These are phyloP conservation scores for Cucurbita ficifolia DNA, from an alignment of 306 rosid species.

Conservation along the genomic window DNA sequence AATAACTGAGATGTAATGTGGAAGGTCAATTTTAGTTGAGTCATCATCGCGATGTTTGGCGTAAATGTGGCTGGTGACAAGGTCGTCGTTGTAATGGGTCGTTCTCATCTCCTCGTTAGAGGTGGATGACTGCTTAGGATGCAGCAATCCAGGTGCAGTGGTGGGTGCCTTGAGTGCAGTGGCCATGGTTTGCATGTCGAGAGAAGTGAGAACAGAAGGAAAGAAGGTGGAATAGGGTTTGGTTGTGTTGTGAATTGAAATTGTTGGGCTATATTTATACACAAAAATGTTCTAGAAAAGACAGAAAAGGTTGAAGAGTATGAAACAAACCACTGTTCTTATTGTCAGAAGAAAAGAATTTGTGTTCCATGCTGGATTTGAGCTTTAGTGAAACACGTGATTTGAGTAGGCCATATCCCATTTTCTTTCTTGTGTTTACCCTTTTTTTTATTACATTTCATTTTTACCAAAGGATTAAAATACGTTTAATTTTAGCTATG, in stretches of 20 bases:
- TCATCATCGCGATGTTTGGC: background rate
- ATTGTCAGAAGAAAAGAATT: slow-evolving; percentile 1
- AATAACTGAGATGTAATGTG: background rate
- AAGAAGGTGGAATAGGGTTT: background rate
- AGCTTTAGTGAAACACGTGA: background rate
- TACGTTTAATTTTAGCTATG: no score
- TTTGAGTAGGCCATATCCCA: background rate
- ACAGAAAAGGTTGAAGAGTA: background rate
- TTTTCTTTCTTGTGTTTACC: background rate
- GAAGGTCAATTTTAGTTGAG: background rate
- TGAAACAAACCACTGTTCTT: background rate
- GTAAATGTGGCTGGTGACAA: background rate
- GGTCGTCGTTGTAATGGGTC: background rate
- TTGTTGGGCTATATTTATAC: background rate
- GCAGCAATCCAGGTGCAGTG: background rate
- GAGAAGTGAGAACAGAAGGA: background rate
- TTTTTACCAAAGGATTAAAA: no score
- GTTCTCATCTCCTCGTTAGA: background rate
- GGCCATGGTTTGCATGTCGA: background rate
- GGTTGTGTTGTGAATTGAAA: background rate
- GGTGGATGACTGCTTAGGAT: background rate
- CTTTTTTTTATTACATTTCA: background rate
- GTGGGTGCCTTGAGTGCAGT: background rate
- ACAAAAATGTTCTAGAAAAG: background rate
- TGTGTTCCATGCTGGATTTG: background rate